These are phyloP conservation scores for Linnemannia exigua DNA, from an alignment of 192 early-diverging fungal species.

Conservation along the genomic window DNA sequence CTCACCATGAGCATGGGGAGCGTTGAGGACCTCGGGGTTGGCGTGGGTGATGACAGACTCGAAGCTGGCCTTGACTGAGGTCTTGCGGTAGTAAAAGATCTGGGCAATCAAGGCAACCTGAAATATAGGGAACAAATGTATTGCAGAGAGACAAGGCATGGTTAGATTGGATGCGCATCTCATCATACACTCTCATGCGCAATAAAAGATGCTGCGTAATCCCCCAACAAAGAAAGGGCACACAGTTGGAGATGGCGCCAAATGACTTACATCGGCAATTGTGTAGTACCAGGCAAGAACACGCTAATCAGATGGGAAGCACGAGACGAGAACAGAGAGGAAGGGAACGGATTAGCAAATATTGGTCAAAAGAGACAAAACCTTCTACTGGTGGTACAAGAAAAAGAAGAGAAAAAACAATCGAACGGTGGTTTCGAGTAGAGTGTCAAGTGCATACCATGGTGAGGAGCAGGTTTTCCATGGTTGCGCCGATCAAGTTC, in stretches of 20 bases:
- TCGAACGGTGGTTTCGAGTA: neutral
- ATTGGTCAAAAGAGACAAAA: slow-evolving; percentile 4
- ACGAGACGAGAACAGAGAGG: neutral
- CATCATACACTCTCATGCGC: neutral
- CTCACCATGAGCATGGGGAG: slow-evolving; percentile 16
- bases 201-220: neutral
- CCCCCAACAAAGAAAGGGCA: neutral
- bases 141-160: neutral
- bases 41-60: slow-evolving; percentile 55
- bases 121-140: neutral
- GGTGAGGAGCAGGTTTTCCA: slow-evolving; percentile 79
- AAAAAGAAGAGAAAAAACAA: neutral
- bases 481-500: slow-evolving; percentile 78
- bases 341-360: slow-evolving; percentile 21
- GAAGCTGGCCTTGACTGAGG: slow-evolving; percentile 35
- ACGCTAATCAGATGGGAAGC: slow-evolving; percentile 45
- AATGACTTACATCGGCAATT: slow-evolving; percentile 71
- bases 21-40: slow-evolving; percentile 17
- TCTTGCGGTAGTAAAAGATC: slow-evolving; percentile 72
- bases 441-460: slow-evolving; percentile 70
- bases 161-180: neutral
- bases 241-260: neutral
- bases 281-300: slow-evolving; percentile 80
- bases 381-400: neutral
- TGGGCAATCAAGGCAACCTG: slow-evolving; percentile 71